Percentiles rank a stretch among this genome's conserved stretches.
Evolutionary conservation across 108 stramenopile genomes (phyloP).

Genomic region (Cylindrotheca fusiformis): DNA sequence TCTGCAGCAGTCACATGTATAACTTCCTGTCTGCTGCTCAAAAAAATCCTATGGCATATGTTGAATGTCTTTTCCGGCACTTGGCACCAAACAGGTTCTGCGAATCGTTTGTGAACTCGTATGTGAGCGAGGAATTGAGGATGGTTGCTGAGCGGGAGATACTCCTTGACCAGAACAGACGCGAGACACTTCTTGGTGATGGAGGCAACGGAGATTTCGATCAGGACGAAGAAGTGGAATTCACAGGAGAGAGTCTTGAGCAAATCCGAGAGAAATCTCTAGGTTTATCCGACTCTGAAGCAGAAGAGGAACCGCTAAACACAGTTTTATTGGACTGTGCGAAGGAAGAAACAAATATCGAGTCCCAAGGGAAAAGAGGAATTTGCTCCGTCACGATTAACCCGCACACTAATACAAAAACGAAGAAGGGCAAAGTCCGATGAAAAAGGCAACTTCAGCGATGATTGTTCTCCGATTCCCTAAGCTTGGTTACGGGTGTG

Average conservation of each 20-base stretch:
- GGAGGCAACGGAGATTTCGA: slow-evolving; percentile 21
- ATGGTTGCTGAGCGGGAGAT: slow-evolving; percentile 81
- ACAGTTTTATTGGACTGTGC: no score
- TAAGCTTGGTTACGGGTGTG: not conserved
- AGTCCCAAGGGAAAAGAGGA: not conserved
- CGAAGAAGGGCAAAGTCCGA: not conserved
- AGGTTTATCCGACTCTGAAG: not conserved
- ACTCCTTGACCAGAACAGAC: slow-evolving; percentile 37
- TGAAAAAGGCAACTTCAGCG: no score
- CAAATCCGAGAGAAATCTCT: not conserved
- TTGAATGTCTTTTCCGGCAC: slow-evolving; percentile 78
- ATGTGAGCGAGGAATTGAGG: slow-evolving; percentile 79
- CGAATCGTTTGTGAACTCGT: slow-evolving; percentile 65
- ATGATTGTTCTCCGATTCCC: not conserved
- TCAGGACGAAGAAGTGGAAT: slow-evolving; percentile 56
- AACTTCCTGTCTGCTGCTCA: slow-evolving; percentile 67
- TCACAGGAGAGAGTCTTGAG: slow-evolving; percentile 42
- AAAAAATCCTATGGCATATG: slow-evolving; percentile 71
- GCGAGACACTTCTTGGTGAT: not conserved
- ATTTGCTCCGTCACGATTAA: not conserved
- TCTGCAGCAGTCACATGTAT: slow-evolving; percentile 60
- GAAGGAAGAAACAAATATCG: no score
- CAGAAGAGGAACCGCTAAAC: not conserved
- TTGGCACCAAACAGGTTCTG: slow-evolving; percentile 72
- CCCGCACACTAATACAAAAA: not conserved